Percentiles rank a stretch among this genome's conserved stretches.
These are phyloP conservation scores for Taxillus chinensis DNA, from an alignment of 164 flowering plant species.

Conservation along the genomic window DNA sequence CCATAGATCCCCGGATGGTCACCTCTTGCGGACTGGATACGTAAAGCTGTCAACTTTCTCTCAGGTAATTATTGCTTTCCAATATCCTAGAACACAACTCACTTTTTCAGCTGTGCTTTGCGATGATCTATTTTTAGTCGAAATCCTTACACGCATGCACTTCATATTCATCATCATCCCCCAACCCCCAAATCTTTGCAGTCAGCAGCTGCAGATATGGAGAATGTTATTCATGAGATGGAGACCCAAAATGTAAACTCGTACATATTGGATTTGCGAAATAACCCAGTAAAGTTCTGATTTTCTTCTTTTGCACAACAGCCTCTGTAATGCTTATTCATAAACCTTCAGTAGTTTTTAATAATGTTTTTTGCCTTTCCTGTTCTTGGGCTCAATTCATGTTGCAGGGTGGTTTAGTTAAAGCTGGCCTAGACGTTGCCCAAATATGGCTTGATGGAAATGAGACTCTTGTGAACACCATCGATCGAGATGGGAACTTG, in stretches of 20 bases:
- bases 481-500: slow-evolving; percentile 79
- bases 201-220: slow-evolving; percentile 92
- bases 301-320: too few relatives aligned
- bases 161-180: too few relatives aligned
- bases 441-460: slow-evolving; percentile 95
- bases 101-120: too few relatives aligned
- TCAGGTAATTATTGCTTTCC: slow-evolving; percentile 43
- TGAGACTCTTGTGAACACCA: slow-evolving; percentile 90
- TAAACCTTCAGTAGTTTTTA: background rate
- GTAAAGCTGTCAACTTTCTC: slow-evolving; percentile 77
- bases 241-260: slow-evolving; percentile 79
- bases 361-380: background rate
- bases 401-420: slow-evolving; percentile 83
- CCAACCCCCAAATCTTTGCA: slow-evolving; percentile 14
- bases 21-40: slow-evolving; percentile 67
- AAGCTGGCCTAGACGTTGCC: slow-evolving; percentile 93
- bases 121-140: too few relatives aligned
- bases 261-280: slow-evolving; percentile 82
- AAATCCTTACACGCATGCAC: too few relatives aligned
- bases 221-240: slow-evolving; percentile 68
- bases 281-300: slow-evolving; percentile 63
- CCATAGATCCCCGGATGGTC: slow-evolving; percentile 75
- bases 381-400: background rate
- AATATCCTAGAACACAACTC: too few relatives aligned
- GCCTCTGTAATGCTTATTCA: background rate